Evolutionary conservation across 2,329 filamentous ascomycete genomes (phyloP).

Genomic region (Alternaria triticimaculans): DNA sequence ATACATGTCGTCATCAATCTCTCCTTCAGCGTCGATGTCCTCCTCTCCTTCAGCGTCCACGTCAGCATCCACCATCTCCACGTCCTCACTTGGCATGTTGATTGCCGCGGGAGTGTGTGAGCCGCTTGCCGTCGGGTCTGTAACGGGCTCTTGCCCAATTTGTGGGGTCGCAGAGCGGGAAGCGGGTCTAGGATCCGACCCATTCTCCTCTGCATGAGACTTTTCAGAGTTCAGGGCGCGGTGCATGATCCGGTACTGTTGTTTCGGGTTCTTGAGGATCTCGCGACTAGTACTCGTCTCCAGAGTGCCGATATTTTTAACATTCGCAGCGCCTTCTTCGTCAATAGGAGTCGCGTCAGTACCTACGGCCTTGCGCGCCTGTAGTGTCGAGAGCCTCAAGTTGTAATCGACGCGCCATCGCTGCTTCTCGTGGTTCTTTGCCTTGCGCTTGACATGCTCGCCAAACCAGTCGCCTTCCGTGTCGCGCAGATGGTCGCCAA

Average conservation of each 20-base stretch:
- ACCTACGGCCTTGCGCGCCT: neutral
- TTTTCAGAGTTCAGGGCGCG: conserved; percentile 6
- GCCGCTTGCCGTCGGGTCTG: neutral
- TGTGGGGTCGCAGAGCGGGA: neutral
- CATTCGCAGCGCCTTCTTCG: neutral
- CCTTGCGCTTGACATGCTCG: conserved; percentile 37
- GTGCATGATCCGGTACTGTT: conserved; percentile 29
- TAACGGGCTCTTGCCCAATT: neutral
- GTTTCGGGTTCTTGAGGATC: conserved; percentile 26
- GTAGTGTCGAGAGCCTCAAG: conserved; percentile 23
- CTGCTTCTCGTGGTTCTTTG: conserved; percentile 25
- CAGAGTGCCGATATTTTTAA: neutral
- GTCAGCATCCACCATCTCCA: conserved; percentile 20
- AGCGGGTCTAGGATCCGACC: neutral
- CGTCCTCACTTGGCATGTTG: neutral
- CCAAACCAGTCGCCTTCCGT: conserved; percentile 40
- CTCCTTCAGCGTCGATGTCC: conserved; percentile 31
- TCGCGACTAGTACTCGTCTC: conserved; percentile 11
- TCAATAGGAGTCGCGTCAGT: neutral
- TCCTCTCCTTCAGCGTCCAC: conserved; percentile 16
- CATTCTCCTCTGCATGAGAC: neutral
- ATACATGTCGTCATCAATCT: conserved; percentile 26
- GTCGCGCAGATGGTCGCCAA: conserved; percentile 39
- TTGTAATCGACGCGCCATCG: conserved; percentile 35
- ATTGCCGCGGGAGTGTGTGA: neutral